phyloP scores from a whole-genome alignment of 192 early-diverging fungal genomes.

The Backusella sp. region DNA sequence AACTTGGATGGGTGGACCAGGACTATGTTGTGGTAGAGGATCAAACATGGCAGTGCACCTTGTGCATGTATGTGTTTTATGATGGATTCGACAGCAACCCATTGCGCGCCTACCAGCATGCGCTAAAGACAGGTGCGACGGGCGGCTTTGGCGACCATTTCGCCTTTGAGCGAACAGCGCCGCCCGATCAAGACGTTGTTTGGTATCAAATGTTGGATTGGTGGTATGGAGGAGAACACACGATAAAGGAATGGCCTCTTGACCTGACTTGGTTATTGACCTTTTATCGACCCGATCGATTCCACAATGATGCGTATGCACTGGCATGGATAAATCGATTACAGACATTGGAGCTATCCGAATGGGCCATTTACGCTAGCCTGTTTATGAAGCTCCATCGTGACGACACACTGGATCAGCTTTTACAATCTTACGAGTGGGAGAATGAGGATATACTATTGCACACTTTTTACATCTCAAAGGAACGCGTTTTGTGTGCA shows the following conservation, averaged over 20 bases:
- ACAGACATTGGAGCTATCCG: background rate
- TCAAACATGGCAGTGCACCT: background rate
- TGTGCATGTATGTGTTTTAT: slow-evolving; percentile 6
- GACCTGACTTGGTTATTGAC: background rate
- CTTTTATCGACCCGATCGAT: background rate
- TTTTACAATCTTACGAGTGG: background rate
- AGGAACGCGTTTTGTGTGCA: background rate
- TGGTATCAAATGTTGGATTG: slow-evolving; percentile 16
- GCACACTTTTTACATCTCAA: slow-evolving; percentile 1
- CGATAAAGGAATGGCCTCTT: background rate
- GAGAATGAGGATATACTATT: background rate
- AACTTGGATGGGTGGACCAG: background rate
- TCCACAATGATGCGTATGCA: background rate
- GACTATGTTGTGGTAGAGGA: background rate
- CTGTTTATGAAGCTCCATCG: background rate
- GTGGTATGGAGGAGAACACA: background rate
- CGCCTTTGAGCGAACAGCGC: background rate
- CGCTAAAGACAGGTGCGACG: background rate
- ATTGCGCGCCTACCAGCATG: background rate
- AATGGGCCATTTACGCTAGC: background rate
- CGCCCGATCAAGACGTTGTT: background rate
- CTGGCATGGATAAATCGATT: background rate
- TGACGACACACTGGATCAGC: background rate
- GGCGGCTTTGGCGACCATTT: background rate
- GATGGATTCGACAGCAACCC: background rate